These are phyloP conservation scores for Asterophora parasitica DNA, from an alignment of 768 basidiomycete genomes.

Conservation along the genomic window DNA sequence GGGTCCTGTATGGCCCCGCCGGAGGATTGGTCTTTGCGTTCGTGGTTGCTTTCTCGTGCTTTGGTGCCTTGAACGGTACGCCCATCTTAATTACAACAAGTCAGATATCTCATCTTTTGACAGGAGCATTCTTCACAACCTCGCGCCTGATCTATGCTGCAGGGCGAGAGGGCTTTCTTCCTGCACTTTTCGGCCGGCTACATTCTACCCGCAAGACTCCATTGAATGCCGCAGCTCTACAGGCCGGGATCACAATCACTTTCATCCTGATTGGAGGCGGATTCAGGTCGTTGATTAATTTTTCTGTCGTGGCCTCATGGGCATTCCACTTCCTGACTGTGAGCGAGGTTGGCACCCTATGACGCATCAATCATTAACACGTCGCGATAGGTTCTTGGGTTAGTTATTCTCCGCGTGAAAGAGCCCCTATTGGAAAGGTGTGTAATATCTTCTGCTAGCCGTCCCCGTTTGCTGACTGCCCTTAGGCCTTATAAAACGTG, in stretches of 20 bases:
- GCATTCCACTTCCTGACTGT: conserved; percentile 85
- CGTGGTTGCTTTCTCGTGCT: conserved; percentile 91
- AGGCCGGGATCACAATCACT: conserved; percentile 64
- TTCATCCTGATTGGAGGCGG: conserved; percentile 88
- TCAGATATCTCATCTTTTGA: conserved; percentile 8
- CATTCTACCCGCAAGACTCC: conserved; percentile 79
- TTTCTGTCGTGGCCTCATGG: conserved; percentile 85
- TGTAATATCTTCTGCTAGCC: neutral
- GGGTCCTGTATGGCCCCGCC: conserved; percentile 77
- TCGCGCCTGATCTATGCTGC: conserved; percentile 88
- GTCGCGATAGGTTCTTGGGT: conserved; percentile 64
- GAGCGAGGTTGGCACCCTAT: conserved; percentile 19
- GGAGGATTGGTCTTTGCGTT: conserved; percentile 85
- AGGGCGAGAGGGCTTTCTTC: conserved; percentile 83
- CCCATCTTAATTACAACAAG: neutral
- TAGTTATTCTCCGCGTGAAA: conserved; percentile 83
- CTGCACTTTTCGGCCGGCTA: conserved; percentile 74
- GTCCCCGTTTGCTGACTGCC: too few relatives aligned
- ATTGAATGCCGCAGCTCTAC: conserved; percentile 79
- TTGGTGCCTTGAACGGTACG: conserved; percentile 87
- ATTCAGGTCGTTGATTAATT: conserved; percentile 85
- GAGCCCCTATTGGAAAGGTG: conserved; percentile 84
- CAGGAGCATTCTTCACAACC: conserved; percentile 69
- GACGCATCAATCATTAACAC: neutral
- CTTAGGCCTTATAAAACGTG: conserved; percentile 89